Base-by-base conservation (phyloP, 371 early-diverging fungal species). In the Mucor indicus region DNA sequence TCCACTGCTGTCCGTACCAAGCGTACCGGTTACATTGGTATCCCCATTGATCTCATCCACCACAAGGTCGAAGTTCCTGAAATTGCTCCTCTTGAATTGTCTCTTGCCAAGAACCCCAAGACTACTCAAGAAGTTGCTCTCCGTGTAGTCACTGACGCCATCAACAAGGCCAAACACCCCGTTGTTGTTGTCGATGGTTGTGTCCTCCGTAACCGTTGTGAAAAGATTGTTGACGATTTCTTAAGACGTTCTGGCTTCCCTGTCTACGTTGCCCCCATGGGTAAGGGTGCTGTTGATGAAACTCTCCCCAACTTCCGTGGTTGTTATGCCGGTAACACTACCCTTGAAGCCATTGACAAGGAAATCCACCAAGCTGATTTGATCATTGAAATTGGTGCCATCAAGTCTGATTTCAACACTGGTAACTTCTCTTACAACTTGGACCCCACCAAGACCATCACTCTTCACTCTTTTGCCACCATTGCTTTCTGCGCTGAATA, bases 351-450 rank as follows among this genome's bases (percentile, higher is more conserved):
- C 15, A 51, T 71, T 21, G 45, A 39, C 31, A 35, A 61, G 11
- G 69, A 66, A 29, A 62, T 79, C 12, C 51, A 58, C 38, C 13
- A 50, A 7, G 42, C 67, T 13, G 75, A 79, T 39, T 48, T 73
- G 40, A 58, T 79, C 20, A 31, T 79, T 15, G 62, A 63, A 23
- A 35, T 79, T 23, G 76, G 76, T 6, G 40, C 68, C 8, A 48
- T 75, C 48, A 60, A 67, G 38, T 53, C 71, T 31, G 79, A 79
- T 53, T 73, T 69, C 51, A 79, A 79, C 50, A 75, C 74, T n/a
- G 79, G 73, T 49, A 69, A 63, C 16, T 76, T 68, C 56, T 50
- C 69, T 4, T 58, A 53, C 35, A 42, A 35, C 12, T 20, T 62
- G 16, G 67, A 62, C 32, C 46, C 25, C 12, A 40, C 46, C 20